These are phyloP conservation scores for Massarina eburnea DNA, from an alignment of 2,329 filamentous ascomycete genomes.

Conservation along the genomic window DNA sequence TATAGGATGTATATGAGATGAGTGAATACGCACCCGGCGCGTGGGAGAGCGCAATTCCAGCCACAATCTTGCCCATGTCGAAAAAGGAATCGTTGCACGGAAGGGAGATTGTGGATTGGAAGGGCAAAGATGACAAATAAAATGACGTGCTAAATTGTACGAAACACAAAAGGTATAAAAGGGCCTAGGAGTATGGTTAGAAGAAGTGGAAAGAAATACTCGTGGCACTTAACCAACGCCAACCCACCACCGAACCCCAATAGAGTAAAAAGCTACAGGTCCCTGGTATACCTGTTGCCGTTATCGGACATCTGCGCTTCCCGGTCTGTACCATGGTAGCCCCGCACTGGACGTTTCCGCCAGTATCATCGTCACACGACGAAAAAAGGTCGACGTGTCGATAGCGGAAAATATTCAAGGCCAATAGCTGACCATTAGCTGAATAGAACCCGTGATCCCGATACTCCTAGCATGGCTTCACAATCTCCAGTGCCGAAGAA, in stretches of 20 bases:
- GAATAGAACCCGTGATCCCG: background rate
- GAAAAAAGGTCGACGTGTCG: background rate
- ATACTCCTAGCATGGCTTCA: slow-evolving; percentile 1
- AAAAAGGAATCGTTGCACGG: too few species aligned
- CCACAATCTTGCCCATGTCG: slow-evolving; percentile 14
- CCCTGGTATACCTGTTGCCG: too few species aligned
- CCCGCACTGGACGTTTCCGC: slow-evolving; percentile 2
- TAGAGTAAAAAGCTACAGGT: background rate
- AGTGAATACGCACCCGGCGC: slow-evolving; percentile 7
- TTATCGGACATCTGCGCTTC: slow-evolving; percentile 1
- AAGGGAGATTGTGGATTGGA: background rate
- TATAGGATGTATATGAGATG: background rate
- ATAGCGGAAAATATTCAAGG: background rate
- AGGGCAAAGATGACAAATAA: background rate
- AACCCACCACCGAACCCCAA: too few species aligned
- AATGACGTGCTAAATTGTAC: background rate
- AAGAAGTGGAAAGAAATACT: too few species aligned
- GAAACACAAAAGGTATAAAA: background rate
- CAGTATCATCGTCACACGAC: background rate
- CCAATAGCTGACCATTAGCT: background rate
- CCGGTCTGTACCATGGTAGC: background rate
- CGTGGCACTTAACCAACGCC: too few species aligned
- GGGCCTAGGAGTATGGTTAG: too few species aligned
- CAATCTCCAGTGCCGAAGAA: slow-evolving; percentile 35
- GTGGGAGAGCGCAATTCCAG: slow-evolving; percentile 10